Conservation (phyloP, 2,329 filamentous ascomycete genomes). For the Claviceps arundinis region DNA sequence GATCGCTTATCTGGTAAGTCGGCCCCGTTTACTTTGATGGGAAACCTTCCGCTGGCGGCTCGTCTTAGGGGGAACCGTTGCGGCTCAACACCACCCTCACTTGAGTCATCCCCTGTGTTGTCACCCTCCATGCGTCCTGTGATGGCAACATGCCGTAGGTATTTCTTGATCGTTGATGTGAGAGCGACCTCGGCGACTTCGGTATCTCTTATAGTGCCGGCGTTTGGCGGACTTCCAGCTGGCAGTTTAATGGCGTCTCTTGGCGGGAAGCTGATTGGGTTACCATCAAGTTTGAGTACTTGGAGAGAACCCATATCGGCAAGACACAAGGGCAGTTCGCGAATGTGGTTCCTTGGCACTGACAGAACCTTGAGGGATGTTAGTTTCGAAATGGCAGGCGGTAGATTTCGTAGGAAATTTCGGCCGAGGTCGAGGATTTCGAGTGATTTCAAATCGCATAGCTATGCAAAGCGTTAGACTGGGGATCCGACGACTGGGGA, state of each 20-base stretch:
- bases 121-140: conserved; percentile 41
- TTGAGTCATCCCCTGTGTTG: conserved; percentile 46
- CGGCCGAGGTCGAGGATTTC: conserved; percentile 88
- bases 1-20: conserved; percentile 57
- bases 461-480: conserved; percentile 34
- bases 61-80: conserved; percentile 56
- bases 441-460: conserved; percentile 73
- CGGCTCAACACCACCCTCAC: conserved; percentile 61
- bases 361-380: conserved; percentile 81
- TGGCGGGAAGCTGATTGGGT: conserved; percentile 70
- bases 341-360: conserved; percentile 74
- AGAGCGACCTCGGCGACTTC: conserved; percentile 49
- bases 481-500: conserved; percentile 10
- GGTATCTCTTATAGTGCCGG: conserved; percentile 39
- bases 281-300: conserved; percentile 80
- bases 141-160: conserved; percentile 38
- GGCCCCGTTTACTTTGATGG: conserved; percentile 59
- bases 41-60: conserved; percentile 51
- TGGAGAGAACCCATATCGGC: conserved; percentile 84
- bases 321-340: conserved; percentile 68
- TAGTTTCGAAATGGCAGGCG: conserved; percentile 66
- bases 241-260: conserved; percentile 51
- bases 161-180: conserved; percentile 49
- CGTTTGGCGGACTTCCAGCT: conserved; percentile 40
- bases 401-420: conserved; percentile 69